These are phyloP conservation scores for Tillandsia leiboldiana DNA, from an alignment of 176 grass and related monocot genomes.

Conservation along the genomic window DNA sequence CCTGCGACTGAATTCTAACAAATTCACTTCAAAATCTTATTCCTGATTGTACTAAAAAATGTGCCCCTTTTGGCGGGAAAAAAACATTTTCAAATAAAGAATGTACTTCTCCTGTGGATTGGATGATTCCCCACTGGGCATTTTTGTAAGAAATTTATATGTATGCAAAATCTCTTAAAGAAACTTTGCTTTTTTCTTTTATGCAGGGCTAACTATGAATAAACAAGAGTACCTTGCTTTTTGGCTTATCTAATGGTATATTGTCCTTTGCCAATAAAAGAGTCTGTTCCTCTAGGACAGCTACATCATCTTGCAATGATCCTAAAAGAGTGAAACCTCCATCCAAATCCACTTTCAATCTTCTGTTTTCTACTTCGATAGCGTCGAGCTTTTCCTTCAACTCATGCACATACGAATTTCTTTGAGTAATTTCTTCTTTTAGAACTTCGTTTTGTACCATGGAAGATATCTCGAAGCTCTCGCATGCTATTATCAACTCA, in stretches of 20 bases:
- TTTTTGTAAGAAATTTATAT: no score
- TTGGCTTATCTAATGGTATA: slow-evolving; percentile 38
- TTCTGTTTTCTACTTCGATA: slow-evolving; percentile 65
- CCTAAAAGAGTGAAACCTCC: slow-evolving; percentile 53
- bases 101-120: no score
- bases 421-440: slow-evolving; percentile 63
- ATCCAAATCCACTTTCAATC: slow-evolving; percentile 65
- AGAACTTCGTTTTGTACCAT: slow-evolving; percentile 73
- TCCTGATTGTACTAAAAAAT: no score
- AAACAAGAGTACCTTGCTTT: slow-evolving; percentile 47
- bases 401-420: slow-evolving; percentile 52
- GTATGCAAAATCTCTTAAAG: no score
- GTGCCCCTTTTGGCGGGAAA: no score
- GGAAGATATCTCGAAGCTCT: slow-evolving; percentile 73
- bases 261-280: slow-evolving; percentile 45
- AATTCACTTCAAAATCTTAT: no score
- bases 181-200: background rate
- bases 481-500: slow-evolving; percentile 58
- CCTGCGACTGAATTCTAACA: no score
- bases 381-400: slow-evolving; percentile 67
- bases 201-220: background rate
- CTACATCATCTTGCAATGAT: slow-evolving; percentile 55
- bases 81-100: no score
- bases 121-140: no score
- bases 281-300: slow-evolving; percentile 55